Evolutionary conservation across 805 yeast genomes (phyloP), one percentile per base, ranked within the genome.

Genomic region (Peterozyma toletana): DNA sequence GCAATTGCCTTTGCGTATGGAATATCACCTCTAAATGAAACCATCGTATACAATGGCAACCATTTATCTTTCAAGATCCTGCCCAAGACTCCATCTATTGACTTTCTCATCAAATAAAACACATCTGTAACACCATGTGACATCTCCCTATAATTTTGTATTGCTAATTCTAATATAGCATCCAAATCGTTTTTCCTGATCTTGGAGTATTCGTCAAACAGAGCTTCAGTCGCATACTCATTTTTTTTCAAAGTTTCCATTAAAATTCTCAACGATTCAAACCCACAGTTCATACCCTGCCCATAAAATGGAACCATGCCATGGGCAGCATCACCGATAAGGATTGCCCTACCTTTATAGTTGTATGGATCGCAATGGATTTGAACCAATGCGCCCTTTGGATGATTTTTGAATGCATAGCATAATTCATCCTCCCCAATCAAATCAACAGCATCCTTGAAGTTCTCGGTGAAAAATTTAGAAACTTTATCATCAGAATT

Each of bases 231-330:
- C 45, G 75, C 65, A 16, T 59, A 65, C 2, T 61, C 46, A 39
- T 55, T 34, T 43, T 59, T 51, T 30, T 71, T 73, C 39, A 73
- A 38, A 21, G 81, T 56, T 37, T 75, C 70, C 64, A 84, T 65
- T 42, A 90, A 64, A 1, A 81, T 77, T 45, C 80, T 67, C 17
- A 90, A 90, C 53, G 91, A 97, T 62, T 90, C 97, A 59, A 90
- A 84, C 1, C 97, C 97, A 58, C 96, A 86, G 60, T 90, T 90
- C 91, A 90, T 84, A 5, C 97, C 97, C 60, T 90, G 97, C 9
- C 97, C 97, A 57, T 89, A 90, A 60, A 90, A 90, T n/a, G 97
- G 97, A 5, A 90, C 97, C 96, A 89, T 90, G 29, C 93, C 79
- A 63, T 90, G 97, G 0, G 97, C 95, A 1, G 97, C 96, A 60